These are phyloP conservation scores for Paraglomus occultum DNA, from an alignment of 192 early-diverging fungal genomes.

Conservation along the genomic window DNA sequence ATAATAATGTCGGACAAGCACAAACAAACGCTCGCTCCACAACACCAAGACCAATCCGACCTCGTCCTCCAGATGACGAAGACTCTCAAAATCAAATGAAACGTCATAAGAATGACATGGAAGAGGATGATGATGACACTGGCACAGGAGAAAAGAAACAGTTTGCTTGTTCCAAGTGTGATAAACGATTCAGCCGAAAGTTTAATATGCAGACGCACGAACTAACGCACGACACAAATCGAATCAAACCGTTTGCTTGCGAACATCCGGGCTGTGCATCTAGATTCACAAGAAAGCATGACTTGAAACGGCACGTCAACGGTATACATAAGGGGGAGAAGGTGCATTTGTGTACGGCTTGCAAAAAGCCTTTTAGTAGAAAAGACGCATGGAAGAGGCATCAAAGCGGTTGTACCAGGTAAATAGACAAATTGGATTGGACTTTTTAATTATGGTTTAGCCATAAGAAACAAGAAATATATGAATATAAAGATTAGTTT, in stretches of 20 bases:
- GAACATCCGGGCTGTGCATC: slow-evolving; percentile 47
- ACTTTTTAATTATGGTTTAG: no score
- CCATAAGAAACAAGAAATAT: no score
- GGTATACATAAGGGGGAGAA: slow-evolving; percentile 64
- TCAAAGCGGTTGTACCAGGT: slow-evolving; percentile 39
- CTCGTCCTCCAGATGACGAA: no score
- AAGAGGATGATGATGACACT: slow-evolving; percentile 9
- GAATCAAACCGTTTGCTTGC: slow-evolving; percentile 59
- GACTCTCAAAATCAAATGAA: no score
- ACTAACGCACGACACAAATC: slow-evolving; percentile 64
- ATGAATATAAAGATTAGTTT: no score
- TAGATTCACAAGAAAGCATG: slow-evolving; percentile 66
- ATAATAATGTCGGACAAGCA: no score
- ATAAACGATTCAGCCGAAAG: slow-evolving; percentile 57
- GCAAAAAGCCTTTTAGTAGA: slow-evolving; percentile 57
- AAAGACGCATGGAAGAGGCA: slow-evolving; percentile 69
- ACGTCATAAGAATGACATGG: no score
- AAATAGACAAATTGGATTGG: slow-evolving; percentile 29
- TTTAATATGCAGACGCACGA: slow-evolving; percentile 69
- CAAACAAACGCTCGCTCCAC: no score
- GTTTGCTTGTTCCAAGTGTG: slow-evolving; percentile 56
- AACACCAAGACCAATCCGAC: no score
- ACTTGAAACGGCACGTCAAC: slow-evolving; percentile 64
- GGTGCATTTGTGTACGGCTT: slow-evolving; percentile 52
- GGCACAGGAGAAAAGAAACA: slow-evolving; percentile 35